These are phyloP conservation scores for Scheffersomyces illinoinensis DNA, from an alignment of 1,139 yeast genomes.

Conservation along the genomic window DNA sequence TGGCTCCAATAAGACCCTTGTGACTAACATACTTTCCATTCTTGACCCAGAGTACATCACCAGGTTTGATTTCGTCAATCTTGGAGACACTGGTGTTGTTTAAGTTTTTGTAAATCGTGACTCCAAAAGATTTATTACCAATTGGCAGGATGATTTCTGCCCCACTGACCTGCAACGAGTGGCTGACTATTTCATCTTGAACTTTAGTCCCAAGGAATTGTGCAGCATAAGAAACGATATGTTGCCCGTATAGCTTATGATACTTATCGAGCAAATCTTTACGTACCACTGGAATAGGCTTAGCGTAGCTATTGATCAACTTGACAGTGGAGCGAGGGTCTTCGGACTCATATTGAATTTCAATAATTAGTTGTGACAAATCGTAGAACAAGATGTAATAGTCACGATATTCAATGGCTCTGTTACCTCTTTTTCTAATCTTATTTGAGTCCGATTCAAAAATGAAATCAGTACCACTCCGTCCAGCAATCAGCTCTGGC, in stretches of 20 bases:
- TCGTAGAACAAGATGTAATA: constrained; percentile 75
- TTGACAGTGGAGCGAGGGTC: constrained; percentile 58
- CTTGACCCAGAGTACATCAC: constrained; percentile 78
- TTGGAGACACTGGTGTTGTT: constrained; percentile 59
- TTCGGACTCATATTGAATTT: constrained; percentile 53
- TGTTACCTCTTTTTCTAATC: constrained; percentile 59
- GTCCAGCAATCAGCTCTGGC: constrained; percentile 55
- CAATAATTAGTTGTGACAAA: constrained; percentile 65
- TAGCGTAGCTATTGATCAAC: constrained; percentile 40
- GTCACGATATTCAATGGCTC: constrained; percentile 54
- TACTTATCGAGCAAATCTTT: constrained; percentile 52
- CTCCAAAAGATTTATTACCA: constrained; percentile 73
- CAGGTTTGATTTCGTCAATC: constrained; percentile 69
- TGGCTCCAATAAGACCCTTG: constrained; percentile 50
- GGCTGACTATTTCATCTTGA: constrained; percentile 17
- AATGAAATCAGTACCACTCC: constrained; percentile 48
- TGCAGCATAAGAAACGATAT: constrained; percentile 44
- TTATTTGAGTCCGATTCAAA: constrained; percentile 67
- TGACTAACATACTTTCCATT: constrained; percentile 74
- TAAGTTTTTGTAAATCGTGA: constrained; percentile 61
- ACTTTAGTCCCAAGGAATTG: constrained; percentile 38
- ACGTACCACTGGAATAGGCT: constrained; percentile 50
- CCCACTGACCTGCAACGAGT: background rate
- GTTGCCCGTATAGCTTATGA: constrained; percentile 46
- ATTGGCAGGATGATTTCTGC: constrained; percentile 51